Evolutionary conservation across 1,284 basidiomycete genomes (phyloP).

Genomic region (Leccinum fuscescens): DNA sequence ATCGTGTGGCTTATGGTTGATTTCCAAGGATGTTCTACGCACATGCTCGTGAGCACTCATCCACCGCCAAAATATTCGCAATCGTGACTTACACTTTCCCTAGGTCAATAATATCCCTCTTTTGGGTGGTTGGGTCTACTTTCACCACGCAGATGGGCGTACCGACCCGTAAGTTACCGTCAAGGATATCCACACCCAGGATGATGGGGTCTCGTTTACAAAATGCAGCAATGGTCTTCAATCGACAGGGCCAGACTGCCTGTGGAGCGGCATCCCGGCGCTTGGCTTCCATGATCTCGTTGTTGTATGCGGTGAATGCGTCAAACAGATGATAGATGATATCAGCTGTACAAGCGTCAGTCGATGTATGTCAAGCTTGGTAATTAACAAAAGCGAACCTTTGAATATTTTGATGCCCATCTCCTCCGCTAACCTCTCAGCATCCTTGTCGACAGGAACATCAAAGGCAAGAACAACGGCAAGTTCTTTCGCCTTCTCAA

Average conservation of each 20-base stretch:
- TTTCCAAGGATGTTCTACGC: conserved; percentile 85
- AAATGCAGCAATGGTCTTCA: conserved; percentile 92
- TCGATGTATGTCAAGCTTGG: neutral
- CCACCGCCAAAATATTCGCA: conserved; percentile 1
- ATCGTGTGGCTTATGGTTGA: conserved; percentile 85
- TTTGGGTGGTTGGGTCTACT: conserved; percentile 79
- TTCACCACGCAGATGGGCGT: conserved; percentile 97
- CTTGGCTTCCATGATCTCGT: conserved; percentile 91
- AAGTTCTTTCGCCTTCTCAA: conserved; percentile 95
- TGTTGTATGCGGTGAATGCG: conserved; percentile 95
- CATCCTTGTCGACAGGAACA: conserved; percentile 91
- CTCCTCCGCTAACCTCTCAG: conserved; percentile 88
- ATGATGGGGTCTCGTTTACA: conserved; percentile 98
- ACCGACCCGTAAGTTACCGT: conserved; percentile 90
- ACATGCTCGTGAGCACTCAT: conserved; percentile 10
- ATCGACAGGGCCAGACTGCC: conserved; percentile 95
- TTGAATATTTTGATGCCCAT: conserved; percentile 94
- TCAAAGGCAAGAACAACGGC: conserved; percentile 98
- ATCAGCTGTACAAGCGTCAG: conserved; percentile 57
- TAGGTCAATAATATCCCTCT: conserved; percentile 88
- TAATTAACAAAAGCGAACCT: conserved; percentile 45
- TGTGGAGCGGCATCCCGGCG: conserved; percentile 89
- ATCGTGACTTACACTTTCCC: conserved; percentile 82
- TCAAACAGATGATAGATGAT: conserved; percentile 99
- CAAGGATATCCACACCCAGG: conserved; percentile 94